Percentiles rank a stretch among this genome's conserved stretches.
phyloP scores from a whole-genome alignment of 768 basidiomycete genomes.

The Gautieria morchelliformis region DNA sequence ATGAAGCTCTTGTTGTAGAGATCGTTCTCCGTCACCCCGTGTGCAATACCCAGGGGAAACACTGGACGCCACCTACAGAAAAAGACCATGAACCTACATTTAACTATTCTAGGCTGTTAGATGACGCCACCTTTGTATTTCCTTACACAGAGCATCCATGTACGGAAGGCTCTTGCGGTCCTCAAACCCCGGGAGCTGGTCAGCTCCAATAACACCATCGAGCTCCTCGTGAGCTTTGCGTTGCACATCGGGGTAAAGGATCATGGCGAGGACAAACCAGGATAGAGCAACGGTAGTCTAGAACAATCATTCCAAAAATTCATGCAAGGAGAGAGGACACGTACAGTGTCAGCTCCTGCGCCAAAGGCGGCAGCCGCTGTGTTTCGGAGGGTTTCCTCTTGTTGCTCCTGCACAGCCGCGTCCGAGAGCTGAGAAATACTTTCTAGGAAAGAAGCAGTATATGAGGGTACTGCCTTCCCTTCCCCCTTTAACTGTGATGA shows the following conservation, averaged over 20 bases:
- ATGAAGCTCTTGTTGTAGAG: background rate
- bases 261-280: constrained; percentile 13
- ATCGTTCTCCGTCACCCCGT: background rate
- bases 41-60: background rate
- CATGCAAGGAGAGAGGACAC: background rate
- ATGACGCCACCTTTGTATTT: constrained; percentile 4
- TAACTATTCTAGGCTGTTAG: background rate
- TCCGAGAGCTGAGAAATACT: background rate
- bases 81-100: background rate
- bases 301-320: background rate
- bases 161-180: constrained; percentile 7
- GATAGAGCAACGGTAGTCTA: background rate
- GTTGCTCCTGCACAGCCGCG: background rate
- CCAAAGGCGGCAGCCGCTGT: background rate
- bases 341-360: constrained; percentile 21
- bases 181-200: constrained; percentile 9
- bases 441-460: background rate
- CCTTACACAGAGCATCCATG: constrained; percentile 1
- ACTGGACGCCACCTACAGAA: constrained; percentile 9
- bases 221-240: constrained; percentile 11
- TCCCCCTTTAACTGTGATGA: background rate
- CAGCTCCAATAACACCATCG: constrained; percentile 8
- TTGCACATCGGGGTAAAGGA: constrained; percentile 9
- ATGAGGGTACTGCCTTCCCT: background rate
- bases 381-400: background rate